These are phyloP conservation scores for Candida nonsorbophila DNA, from an alignment of 805 yeast species.

Conservation along the genomic window DNA sequence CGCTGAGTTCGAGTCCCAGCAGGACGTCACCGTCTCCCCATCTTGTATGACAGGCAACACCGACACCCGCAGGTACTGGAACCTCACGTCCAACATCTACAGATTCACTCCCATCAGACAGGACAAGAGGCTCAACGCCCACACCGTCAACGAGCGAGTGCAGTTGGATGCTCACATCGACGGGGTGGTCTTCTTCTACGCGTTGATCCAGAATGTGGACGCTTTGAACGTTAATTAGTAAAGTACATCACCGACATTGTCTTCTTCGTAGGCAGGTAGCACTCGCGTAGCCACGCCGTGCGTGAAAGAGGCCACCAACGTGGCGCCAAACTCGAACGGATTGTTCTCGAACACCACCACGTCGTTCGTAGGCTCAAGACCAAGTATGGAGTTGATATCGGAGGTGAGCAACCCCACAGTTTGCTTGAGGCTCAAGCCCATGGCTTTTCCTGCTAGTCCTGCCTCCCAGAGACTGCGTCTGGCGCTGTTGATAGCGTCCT, in stretches of 20 bases:
- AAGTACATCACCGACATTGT: constrained; percentile 1
- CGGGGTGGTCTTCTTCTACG: constrained; percentile 50
- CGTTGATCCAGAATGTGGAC: constrained; percentile 43
- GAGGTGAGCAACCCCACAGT: constrained; percentile 1
- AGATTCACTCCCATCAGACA: constrained; percentile 47
- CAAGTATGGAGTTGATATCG: constrained; percentile 3
- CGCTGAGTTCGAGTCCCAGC: constrained; percentile 18
- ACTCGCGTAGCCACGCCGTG: constrained; percentile 1
- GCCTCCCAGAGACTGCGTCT: constrained; percentile 5
- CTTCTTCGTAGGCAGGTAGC: constrained; percentile 4
- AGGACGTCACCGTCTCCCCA: constrained; percentile 47
- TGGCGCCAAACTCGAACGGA: constrained; percentile 5
- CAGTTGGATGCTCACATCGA: constrained; percentile 56
- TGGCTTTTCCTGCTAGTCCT: constrained; percentile 4
- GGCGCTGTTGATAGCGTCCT: constrained; percentile 2
- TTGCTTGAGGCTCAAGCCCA: background rate
- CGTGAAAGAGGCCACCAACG: constrained; percentile 2
- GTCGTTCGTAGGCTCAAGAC: constrained; percentile 1
- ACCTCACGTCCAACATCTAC: constrained; percentile 53
- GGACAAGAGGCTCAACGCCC: constrained; percentile 38
- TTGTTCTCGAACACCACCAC: constrained; percentile 2
- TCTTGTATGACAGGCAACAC: constrained; percentile 64
- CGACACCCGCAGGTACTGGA: constrained; percentile 65
- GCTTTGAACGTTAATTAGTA: constrained; percentile 11
- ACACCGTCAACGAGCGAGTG: constrained; percentile 61